Evolutionary conservation across 768 basidiomycete genomes (phyloP), one percentile per base, ranked within the genome.

Genomic region (Exidia glandulosa): DNA sequence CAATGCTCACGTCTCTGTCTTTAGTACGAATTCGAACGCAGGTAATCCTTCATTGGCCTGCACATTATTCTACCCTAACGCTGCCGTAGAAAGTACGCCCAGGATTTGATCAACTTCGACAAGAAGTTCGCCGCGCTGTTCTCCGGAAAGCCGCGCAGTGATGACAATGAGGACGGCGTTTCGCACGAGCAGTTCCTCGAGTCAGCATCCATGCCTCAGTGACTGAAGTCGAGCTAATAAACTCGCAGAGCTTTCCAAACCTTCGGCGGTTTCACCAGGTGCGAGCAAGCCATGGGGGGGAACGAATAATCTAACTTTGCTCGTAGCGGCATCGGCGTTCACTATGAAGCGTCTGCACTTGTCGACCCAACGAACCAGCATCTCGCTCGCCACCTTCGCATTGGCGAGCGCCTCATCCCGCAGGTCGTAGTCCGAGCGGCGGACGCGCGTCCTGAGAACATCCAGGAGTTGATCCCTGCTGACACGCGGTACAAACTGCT

Each of bases 101-200:
- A 85, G 69, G 86, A 88, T 60, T 75, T 91, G 61, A 89, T 89
- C 60, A 64, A 78, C 56, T 88, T 87, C 65, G 88, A 90, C 67
- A 81, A 80, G 63, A 67, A 84, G 61, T 86, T 83, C 62, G 76
- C 85, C 7, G 74, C 75, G 14, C 71, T 87, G n/a, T 87, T 87
- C 68, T 87, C 86, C 25, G 81, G 80, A 37, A 85, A 85, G 67
- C 83, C 86, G 3, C 74, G 76, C 32, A 82, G 81, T 3, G 70
- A 72, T 33, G 71, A 69, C 5, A 67, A 76, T 55, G 66, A 73
- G 57, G 75, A 78, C 37, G 82, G 82, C 27, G 79, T 71, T 1
- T 61, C 65, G 13, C 79, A 80, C 58, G 74, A 76, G 33, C 77
- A 80, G 32, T 82, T 84, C 66, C 65, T 79, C n/a, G 65, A 71